Base-by-base conservation (phyloP, 805 yeast species). In the Alloascoidea hylecoeti region DNA sequence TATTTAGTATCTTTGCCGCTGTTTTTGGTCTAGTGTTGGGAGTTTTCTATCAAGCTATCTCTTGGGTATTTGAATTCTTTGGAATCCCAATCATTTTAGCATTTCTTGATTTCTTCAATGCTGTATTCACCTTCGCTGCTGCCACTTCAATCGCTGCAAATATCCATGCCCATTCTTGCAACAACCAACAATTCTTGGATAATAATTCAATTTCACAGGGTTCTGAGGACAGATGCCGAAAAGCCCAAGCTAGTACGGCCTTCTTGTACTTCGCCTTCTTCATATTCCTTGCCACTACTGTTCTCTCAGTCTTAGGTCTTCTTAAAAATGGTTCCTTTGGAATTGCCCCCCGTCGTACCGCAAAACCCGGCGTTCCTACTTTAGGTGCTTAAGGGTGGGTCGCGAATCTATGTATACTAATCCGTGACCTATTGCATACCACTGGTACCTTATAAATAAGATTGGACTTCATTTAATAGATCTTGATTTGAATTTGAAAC, bases 121-220 rank as follows among this genome's bases (percentile, higher is more conserved):
- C 76, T 50, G 81, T 88, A 49, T 92, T 92, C 77, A 77, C 95
- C 41, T 84, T 92, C 60, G 76, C 97, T 37, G 97, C 84, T 47
- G 97, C 88, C 52, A 76, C 94, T 42, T 95, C 95, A 38, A 67
- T 92, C 55, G 97, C 97, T 39, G 94, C 84, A 43, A 94, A 77
- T 52, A 76, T 82, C 55, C 75, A 88, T 61, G 70, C 68, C 46
- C 96, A 86, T 70, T 79, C 94, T 33, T 89, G 98, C 70, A 42
- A 66, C 49, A 80, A 85, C 75, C 47, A 64, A 44, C 42, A 33
- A 40, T 86, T 83, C 69, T 43, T 86, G 47, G 66, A 74, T 49
- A 36, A 49, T 46, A 89, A 89, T 72, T 59, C 59, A 44, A 70
- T 83, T 49, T 60, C 82, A 43, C 84, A 83, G 66, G 94, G 94